These are phyloP conservation scores for Athelia psychrophila DNA, from an alignment of 1,284 basidiomycete species.

Conservation along the genomic window DNA sequence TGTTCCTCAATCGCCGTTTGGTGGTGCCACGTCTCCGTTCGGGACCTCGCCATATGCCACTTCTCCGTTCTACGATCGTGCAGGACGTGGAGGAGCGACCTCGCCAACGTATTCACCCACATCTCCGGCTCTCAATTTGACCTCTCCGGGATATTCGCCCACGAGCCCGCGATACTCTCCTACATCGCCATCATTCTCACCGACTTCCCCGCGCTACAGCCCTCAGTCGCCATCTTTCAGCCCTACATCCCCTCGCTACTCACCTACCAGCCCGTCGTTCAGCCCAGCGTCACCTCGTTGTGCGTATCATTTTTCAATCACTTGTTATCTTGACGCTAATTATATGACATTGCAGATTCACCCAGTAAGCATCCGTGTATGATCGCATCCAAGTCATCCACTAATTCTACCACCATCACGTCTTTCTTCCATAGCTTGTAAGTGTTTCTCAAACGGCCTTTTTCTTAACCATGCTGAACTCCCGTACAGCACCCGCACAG, in stretches of 20 bases:
- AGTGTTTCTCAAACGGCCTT: constrained; percentile 22
- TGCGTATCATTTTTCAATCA: constrained; percentile 42
- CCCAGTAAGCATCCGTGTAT: constrained; percentile 56
- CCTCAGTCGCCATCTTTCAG: constrained; percentile 84
- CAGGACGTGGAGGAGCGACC: constrained; percentile 56
- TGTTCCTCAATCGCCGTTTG: constrained; percentile 82
- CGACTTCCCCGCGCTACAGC: constrained; percentile 80
- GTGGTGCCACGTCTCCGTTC: constrained; percentile 79
- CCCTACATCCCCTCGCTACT: constrained; percentile 82
- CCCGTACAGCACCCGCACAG: constrained; percentile 57
- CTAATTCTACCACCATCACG: constrained; percentile 13
- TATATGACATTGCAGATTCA: constrained; percentile 51
- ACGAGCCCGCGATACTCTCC: constrained; percentile 87
- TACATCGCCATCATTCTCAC: constrained; percentile 84
- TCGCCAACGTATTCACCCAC: constrained; percentile 88
- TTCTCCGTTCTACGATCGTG: constrained; percentile 77
- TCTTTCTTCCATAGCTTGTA: constrained; percentile 49
- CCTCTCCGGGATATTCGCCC: constrained; percentile 84
- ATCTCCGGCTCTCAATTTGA: constrained; percentile 75
- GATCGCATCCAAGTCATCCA: constrained; percentile 11
- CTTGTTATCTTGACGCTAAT: constrained; percentile 18
- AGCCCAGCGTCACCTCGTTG: constrained; percentile 84
- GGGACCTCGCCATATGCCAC: constrained; percentile 76
- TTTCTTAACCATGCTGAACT: constrained; percentile 5
- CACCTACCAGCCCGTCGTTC: constrained; percentile 83